Conservation (phyloP, 208 protist species). For the Herpetomonas tarakana region DNA sequence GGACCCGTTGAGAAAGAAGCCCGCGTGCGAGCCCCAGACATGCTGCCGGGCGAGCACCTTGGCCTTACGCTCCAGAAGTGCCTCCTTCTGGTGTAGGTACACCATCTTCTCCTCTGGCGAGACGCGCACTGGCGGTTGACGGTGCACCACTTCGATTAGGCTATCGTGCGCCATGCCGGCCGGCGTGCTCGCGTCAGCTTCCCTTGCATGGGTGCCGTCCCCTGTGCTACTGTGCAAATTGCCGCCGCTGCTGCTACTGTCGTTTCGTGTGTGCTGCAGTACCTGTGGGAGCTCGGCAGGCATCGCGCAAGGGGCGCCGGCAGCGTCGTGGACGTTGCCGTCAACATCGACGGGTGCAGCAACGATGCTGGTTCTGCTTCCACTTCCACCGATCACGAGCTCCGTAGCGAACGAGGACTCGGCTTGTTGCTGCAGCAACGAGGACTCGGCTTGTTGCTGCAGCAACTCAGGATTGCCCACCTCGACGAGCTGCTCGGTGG, state of each 20-base stretch:
- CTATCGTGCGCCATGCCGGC: not conserved
- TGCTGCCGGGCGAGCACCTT: not conserved
- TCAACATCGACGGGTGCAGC: not conserved
- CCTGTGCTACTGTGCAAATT: not conserved
- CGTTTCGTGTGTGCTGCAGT: too few relatives aligned
- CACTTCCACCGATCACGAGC: too few relatives aligned
- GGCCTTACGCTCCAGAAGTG: constrained; percentile 10
- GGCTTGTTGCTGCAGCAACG: not conserved
- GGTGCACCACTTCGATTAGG: not conserved
- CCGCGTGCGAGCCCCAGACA: not conserved
- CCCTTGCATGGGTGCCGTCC: not conserved
- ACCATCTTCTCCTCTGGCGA: not conserved
- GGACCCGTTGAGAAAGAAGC: not conserved
- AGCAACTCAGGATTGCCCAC: not conserved
- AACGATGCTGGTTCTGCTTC: not conserved
- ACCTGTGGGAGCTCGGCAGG: too few relatives aligned
- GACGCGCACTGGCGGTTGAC: not conserved
- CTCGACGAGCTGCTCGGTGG: not conserved
- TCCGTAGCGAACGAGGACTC: not conserved
- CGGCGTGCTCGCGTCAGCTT: not conserved
- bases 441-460: not conserved
- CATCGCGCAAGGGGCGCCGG: too few relatives aligned
- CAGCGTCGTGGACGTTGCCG: not conserved
- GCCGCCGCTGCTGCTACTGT: not conserved
- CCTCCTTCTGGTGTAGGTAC: constrained; percentile 10